Base-by-base conservation (phyloP, 257 asterid species). In the Knoxia roxburghii region DNA sequence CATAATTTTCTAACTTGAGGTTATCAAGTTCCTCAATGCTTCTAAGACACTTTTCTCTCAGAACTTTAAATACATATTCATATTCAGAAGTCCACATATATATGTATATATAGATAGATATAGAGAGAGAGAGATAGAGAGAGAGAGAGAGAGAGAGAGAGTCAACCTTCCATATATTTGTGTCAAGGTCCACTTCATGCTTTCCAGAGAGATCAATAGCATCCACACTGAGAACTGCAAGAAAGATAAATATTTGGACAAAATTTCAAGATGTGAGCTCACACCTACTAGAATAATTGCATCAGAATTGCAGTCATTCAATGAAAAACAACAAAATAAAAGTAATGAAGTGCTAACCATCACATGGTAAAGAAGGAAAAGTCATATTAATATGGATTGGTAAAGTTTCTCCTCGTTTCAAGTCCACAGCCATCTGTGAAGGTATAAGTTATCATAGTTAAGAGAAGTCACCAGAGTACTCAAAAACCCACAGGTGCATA, bases 161-260 rank as follows among this genome's bases (percentile, higher is more conserved):
- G 33, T 79, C 73, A 73, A 86, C 99, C 95, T 94, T 94, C 99
- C 99, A 94, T 72, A 94, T 94, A 76, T 84, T 94, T 62, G 99
- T 94, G 80, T 94, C 97, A 73, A 94, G 99, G 84, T 94, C 99
- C 64, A 94, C 99, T 85, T 94, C 99, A 83, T 94, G 99, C 84
- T 90, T 94, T 73, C 99, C 99, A 1, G 99, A 94, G 93, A 94
- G 85, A 74, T 94, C 99, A 59, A 94, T 88, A 59, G 99, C 99
- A 68, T 94, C 99, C 35, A 94, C 89, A 57, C 99, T 94, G 71
- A 90, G 75, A 79, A 90, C 97, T 90, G 89, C 78, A 85, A 68
- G 48, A 60, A 68, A 33, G 56, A 52, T 33, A 45, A 2, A 69
- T 21, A 55, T 57, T 67, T 70, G 21, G 62, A 64, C 54, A 45